A percentile compares a stretch with the other conserved stretches of the same genome.
Conservation (phyloP, 2,329 filamentous ascomycete genomes). For the Cordyceps cicadae region DNA sequence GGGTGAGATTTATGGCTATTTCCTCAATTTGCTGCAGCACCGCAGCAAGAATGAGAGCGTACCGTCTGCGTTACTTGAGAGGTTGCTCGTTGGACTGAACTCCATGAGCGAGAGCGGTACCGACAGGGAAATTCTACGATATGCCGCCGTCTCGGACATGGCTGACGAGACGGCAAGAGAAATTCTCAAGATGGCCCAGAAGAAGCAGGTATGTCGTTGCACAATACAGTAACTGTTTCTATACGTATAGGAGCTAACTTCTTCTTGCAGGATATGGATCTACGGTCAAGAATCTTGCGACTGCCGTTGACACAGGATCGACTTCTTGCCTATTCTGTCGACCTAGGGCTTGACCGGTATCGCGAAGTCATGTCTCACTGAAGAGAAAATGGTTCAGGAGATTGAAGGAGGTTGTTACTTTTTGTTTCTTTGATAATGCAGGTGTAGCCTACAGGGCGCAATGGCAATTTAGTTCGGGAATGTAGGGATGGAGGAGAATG, state of each 20-base stretch:
- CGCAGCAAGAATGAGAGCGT: slow-evolving; percentile 33
- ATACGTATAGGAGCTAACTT: not conserved
- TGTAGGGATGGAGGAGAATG: not conserved
- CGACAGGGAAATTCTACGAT: slow-evolving; percentile 42
- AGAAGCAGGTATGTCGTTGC: slow-evolving; percentile 44
- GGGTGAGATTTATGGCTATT: slow-evolving; percentile 67
- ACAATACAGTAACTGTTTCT: not conserved
- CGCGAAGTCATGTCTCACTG: slow-evolving; percentile 49
- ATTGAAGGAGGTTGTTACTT: not conserved
- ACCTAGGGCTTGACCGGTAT: slow-evolving; percentile 63
- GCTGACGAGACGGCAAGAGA: slow-evolving; percentile 62
- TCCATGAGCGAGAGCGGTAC: slow-evolving; percentile 40
- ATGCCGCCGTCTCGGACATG: slow-evolving; percentile 75
- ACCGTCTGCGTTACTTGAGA: slow-evolving; percentile 42
- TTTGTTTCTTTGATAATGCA: slow-evolving; percentile 1
- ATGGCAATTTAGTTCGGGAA: not conserved
- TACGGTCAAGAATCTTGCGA: slow-evolving; percentile 39
- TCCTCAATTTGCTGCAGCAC: slow-evolving; percentile 43
- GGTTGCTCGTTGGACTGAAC: slow-evolving; percentile 47
- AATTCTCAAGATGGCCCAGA: slow-evolving; percentile 46
- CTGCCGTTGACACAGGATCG: slow-evolving; percentile 66
- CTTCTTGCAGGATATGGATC: slow-evolving; percentile 26
- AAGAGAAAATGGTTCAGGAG: slow-evolving; percentile 2
- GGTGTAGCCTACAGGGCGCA: slow-evolving; percentile 8
- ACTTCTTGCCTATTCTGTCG: slow-evolving; percentile 60